Conservation (phyloP, 352 stramenopile species). For the Globisporangium radiosum region DNA sequence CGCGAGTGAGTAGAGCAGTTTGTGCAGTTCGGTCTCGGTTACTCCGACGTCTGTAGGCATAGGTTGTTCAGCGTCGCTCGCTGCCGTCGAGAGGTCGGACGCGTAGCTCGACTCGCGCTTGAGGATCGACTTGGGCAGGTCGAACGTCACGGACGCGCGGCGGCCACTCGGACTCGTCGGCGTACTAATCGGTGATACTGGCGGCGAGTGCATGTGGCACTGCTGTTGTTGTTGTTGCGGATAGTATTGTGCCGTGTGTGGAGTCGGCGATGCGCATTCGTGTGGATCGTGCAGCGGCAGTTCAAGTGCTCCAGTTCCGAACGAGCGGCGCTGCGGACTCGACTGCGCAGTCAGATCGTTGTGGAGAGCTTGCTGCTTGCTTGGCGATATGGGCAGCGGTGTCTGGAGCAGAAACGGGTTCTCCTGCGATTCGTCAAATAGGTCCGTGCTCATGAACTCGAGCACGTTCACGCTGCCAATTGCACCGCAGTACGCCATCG, state of each 20-base stretch:
- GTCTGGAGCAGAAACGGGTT: slow-evolving; percentile 54
- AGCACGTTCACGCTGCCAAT: slow-evolving; percentile 66
- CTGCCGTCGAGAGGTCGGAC: slow-evolving; percentile 30
- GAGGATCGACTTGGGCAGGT: slow-evolving; percentile 31
- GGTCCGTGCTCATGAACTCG: slow-evolving; percentile 57
- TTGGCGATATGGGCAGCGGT: slow-evolving; percentile 1
- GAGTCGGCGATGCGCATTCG: not conserved
- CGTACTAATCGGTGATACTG: not conserved
- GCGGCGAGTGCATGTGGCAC: not conserved
- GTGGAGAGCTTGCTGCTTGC: slow-evolving; percentile 5
- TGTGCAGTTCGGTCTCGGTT: slow-evolving; percentile 49
- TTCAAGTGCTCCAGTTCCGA: slow-evolving; percentile 8
- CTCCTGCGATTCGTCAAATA: slow-evolving; percentile 70
- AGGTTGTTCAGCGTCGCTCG: slow-evolving; percentile 14
- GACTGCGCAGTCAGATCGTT: not conserved
- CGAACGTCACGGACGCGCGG: slow-evolving; percentile 32
- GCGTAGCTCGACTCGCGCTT: slow-evolving; percentile 37
- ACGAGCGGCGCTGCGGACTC: not conserved
- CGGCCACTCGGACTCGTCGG: not conserved
- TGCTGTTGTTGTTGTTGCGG: not conserved
- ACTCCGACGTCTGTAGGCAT: slow-evolving; percentile 4
- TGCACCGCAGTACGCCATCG: slow-evolving; percentile 42
- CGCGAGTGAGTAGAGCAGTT: slow-evolving; percentile 51
- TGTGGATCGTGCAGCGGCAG: slow-evolving; percentile 34
- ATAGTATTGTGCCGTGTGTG: not conserved